These are phyloP conservation scores for Petunia secreta DNA, from an alignment of 257 asterid genomes.

Conservation along the genomic window DNA sequence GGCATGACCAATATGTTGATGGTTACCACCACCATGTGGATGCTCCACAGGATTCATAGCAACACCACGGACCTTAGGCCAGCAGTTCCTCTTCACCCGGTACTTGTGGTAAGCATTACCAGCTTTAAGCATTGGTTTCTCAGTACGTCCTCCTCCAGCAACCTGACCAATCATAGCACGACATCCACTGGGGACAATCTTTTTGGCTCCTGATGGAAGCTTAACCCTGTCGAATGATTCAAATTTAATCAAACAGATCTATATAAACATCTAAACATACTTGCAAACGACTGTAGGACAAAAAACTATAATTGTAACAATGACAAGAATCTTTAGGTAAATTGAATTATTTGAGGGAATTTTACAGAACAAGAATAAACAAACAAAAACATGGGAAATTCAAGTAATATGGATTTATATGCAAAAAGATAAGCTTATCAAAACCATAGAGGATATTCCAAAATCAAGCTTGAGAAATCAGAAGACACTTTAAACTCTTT, in stretches of 20 bases:
- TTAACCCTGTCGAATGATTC: constrained; percentile 16
- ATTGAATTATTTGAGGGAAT: neutral
- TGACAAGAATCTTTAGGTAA: neutral
- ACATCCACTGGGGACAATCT: constrained; percentile 33
- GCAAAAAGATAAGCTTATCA: neutral
- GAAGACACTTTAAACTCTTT: neutral
- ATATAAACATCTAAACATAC: neutral
- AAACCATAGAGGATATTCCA: neutral
- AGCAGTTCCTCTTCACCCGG: constrained; percentile 44
- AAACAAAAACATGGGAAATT: neutral
- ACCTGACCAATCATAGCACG: constrained; percentile 36
- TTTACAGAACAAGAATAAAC: neutral
- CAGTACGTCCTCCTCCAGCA: constrained; percentile 39
- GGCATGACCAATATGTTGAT: constrained; percentile 65
- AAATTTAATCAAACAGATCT: neutral
- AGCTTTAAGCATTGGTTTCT: constrained; percentile 29
- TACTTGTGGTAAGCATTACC: constrained; percentile 45
- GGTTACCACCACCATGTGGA: constrained; percentile 81
- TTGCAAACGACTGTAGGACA: neutral
- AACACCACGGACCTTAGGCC: constrained; percentile 40
- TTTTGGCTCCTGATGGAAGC: constrained; percentile 34
- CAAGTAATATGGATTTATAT: neutral
- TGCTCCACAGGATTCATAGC: constrained; percentile 73
- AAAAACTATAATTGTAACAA: neutral
- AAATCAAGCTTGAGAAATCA: neutral